Evolutionary conservation across 2,329 filamentous ascomycete genomes (phyloP).

Genomic region (Chaetomiaceae sp.): DNA sequence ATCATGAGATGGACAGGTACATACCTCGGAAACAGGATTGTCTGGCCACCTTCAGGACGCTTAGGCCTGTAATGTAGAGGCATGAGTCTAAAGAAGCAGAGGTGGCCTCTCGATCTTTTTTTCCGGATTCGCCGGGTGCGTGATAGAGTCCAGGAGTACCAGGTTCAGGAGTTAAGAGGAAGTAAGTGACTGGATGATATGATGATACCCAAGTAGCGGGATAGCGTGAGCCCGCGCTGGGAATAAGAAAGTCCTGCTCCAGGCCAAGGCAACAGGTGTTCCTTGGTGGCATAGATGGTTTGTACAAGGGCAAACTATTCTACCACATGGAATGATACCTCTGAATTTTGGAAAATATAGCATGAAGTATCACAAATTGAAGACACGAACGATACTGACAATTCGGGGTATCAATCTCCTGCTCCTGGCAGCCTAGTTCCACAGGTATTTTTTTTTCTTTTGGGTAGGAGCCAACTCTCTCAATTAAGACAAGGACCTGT

Average conservation of each 20-base stretch:
- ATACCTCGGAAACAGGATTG: not conserved
- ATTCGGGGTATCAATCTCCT: constrained; percentile 3
- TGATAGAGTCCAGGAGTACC: constrained; percentile 1
- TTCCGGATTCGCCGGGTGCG: not conserved
- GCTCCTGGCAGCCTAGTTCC: too few relatives aligned
- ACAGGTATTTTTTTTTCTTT: too few relatives aligned
- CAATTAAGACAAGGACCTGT: not conserved
- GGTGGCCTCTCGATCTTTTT: not conserved
- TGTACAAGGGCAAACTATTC: too few relatives aligned
- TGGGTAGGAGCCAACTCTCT: too few relatives aligned
- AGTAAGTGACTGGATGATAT: not conserved
- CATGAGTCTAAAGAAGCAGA: constrained; percentile 2
- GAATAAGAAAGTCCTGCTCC: not conserved
- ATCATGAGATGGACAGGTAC: not conserved
- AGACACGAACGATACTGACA: not conserved
- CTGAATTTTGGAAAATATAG: too few relatives aligned
- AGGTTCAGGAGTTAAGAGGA: constrained; percentile 7
- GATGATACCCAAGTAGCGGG: constrained; percentile 11
- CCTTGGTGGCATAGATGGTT: constrained; percentile 7
- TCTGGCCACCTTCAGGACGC: not conserved
- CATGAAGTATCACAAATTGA: too few relatives aligned
- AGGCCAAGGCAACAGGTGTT: not conserved
- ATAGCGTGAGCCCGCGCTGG: constrained; percentile 3
- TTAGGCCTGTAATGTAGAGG: constrained; percentile 1
- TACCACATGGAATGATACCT: not conserved